These are phyloP conservation scores for Solanum hybrid DNA, from an alignment of 305 asterid species.

Conservation along the genomic window DNA sequence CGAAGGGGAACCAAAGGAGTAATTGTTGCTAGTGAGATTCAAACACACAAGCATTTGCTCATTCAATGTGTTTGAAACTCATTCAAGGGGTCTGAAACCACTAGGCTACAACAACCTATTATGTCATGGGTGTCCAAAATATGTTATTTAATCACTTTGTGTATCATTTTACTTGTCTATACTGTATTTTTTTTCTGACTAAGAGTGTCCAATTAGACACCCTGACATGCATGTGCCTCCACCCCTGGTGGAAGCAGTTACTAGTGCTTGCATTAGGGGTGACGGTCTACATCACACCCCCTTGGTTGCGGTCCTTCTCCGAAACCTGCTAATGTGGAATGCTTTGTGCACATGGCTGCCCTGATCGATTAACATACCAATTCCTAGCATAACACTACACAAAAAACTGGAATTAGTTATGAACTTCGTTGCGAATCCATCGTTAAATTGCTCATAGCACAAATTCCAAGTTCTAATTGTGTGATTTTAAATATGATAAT, in stretches of 20 bases:
- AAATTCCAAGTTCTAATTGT: not conserved
- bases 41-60: no score
- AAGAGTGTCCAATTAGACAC: no score
- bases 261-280: not conserved
- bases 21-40: no score
- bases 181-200: no score
- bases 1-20: not conserved
- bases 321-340: not conserved
- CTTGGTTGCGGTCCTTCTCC: not conserved
- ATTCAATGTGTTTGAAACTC: no score
- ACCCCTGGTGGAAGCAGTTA: not conserved
- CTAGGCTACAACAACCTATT: no score
- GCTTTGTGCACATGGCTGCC: not conserved
- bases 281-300: not conserved
- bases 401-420: not conserved
- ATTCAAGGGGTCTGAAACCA: no score
- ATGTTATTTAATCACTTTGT: no score
- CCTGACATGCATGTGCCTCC: no score
- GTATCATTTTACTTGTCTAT: no score
- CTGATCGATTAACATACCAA: not conserved
- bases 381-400: not conserved
- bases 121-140: no score
- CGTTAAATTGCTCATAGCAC: not conserved
- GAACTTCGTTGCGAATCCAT: not conserved
- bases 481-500: not conserved